phyloP scores from a whole-genome alignment of 164 flowering plant species.

The Chimonanthus salicifolius region DNA sequence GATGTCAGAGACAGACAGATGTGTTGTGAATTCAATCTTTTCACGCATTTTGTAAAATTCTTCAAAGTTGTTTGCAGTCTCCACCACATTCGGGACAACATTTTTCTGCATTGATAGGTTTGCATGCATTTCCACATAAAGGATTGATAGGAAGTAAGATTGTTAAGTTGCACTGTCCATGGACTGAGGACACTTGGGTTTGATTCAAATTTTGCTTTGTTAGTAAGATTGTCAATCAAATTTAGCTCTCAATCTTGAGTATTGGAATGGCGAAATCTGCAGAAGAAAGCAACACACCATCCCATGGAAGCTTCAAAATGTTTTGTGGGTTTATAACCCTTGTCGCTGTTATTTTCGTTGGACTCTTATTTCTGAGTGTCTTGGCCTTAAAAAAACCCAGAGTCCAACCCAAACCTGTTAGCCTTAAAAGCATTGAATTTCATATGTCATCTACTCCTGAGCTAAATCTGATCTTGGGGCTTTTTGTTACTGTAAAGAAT shows the following conservation, averaged over 20 bases:
- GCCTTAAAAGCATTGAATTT: slow-evolving; percentile 9
- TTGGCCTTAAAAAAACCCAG: slow-evolving; percentile 35
- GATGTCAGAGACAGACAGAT: too few species aligned
- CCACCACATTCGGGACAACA: background rate
- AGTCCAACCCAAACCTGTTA: slow-evolving; percentile 17
- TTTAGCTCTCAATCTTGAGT: background rate
- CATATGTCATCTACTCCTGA: slow-evolving; percentile 8
- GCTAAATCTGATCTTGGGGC: slow-evolving; percentile 26
- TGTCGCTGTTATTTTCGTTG: slow-evolving; percentile 13
- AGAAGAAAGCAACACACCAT: background rate
- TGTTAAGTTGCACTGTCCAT: background rate
- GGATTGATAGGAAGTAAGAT: background rate
- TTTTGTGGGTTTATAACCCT: slow-evolving; percentile 23
- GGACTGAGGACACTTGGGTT: too few species aligned
- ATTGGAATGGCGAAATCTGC: background rate
- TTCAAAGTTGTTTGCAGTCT: background rate
- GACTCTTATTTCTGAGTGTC: slow-evolving; percentile 27
- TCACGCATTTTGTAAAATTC: background rate
- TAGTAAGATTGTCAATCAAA: background rate
- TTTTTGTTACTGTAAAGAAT: slow-evolving; percentile 24
- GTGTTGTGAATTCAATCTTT: background rate
- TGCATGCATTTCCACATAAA: background rate
- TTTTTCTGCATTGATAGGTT: background rate
- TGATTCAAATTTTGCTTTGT: too few species aligned
- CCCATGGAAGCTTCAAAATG: slow-evolving; percentile 5